Evolutionary conservation across 164 flowering plant species (phyloP).

Genomic region (Liriodendron chinense): DNA sequence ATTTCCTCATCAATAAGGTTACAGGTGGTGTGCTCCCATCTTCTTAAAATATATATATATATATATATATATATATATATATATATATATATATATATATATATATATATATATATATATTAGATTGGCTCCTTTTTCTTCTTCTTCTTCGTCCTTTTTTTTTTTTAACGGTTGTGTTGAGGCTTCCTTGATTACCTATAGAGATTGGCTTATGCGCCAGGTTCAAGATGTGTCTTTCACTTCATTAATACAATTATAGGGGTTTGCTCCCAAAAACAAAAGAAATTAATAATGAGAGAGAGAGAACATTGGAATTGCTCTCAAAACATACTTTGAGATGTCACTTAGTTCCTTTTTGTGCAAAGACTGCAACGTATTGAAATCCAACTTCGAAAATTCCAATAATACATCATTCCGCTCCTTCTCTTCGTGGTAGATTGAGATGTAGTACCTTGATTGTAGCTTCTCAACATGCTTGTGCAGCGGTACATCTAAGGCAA

Average conservation of each 20-base stretch:
- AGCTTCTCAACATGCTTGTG: slow-evolving; percentile 16
- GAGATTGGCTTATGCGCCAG: not conserved
- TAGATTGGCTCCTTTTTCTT: too few relatives aligned
- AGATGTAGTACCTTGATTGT: slow-evolving; percentile 14
- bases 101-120: too few relatives aligned
- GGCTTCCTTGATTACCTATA: not conserved
- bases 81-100: too few relatives aligned
- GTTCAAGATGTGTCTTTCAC: not conserved
- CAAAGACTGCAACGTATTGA: slow-evolving; percentile 18
- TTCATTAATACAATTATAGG: too few relatives aligned
- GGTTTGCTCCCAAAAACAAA: not conserved
- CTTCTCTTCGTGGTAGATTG: slow-evolving; percentile 13
- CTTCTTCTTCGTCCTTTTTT: not conserved
- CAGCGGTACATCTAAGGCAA: slow-evolving; percentile 18
- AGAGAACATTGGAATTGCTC: too few relatives aligned
- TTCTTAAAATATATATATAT: too few relatives aligned
- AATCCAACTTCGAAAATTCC: slow-evolving; percentile 12
- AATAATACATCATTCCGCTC: slow-evolving; percentile 1
- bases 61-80: too few relatives aligned
- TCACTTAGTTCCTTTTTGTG: slow-evolving; percentile 21
- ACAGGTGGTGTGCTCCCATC: too few relatives aligned
- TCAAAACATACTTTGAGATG: slow-evolving; percentile 12
- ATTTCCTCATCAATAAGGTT: too few relatives aligned
- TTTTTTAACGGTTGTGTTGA: not conserved
- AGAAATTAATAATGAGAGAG: not conserved